phyloP scores from a whole-genome alignment of 192 early-diverging fungal species.

The Entomortierella parvispora region DNA sequence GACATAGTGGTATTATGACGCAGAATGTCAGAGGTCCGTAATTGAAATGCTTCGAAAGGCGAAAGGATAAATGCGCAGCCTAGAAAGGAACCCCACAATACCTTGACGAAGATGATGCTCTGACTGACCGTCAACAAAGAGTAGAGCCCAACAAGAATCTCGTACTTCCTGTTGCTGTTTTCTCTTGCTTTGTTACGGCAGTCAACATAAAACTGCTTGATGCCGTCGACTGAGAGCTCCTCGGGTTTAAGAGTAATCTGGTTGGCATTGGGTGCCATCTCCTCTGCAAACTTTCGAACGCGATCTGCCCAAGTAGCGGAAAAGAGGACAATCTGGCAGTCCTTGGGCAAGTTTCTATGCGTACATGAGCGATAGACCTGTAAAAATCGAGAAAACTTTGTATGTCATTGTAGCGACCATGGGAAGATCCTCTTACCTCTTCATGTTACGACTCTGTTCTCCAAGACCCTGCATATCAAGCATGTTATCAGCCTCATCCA shows the following conservation, averaged over 20 bases:
- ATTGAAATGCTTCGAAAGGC: no score
- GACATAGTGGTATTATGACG: neutral
- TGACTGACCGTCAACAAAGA: conserved; percentile 92
- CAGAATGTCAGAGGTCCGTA: neutral
- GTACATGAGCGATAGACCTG: neutral
- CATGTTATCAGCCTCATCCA: conserved; percentile 99
- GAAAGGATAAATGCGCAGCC: conserved; percentile 1
- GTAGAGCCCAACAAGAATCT: conserved; percentile 76
- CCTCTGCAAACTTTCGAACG: conserved; percentile 79
- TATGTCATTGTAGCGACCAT: no score
- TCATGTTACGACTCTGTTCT: conserved; percentile 88
- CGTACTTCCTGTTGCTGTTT: conserved; percentile 77
- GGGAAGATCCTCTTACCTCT: no score
- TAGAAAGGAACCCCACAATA: conserved; percentile 36
- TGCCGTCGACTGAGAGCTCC: conserved; percentile 92
- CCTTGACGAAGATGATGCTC: conserved; percentile 95
- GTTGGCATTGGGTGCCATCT: conserved; percentile 89
- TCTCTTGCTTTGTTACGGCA: conserved; percentile 67
- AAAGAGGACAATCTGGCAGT: conserved; percentile 90
- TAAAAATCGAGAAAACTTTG: neutral
- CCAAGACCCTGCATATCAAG: conserved; percentile 85
- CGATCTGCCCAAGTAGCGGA: conserved; percentile 92
- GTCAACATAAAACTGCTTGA: conserved; percentile 98
- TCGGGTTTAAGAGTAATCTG: conserved; percentile 85
- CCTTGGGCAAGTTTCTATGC: conserved; percentile 69